phyloP scores from a whole-genome alignment of 2,329 filamentous ascomycete genomes.

The Colletotrichum melonis region DNA sequence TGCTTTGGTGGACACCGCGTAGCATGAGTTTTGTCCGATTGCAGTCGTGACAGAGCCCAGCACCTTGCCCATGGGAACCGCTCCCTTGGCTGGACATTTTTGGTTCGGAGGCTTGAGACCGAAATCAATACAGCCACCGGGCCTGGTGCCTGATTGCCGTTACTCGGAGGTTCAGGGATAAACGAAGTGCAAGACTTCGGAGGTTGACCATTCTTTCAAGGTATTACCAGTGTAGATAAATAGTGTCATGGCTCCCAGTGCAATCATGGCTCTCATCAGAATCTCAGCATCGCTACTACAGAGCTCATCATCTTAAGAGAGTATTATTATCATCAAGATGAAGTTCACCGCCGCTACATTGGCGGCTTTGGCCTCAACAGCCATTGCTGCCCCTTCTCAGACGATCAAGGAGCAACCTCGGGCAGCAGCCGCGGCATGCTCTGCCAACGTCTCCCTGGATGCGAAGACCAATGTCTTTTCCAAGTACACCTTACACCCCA shows the following conservation, averaged over 20 bases:
- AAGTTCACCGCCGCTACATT: conserved; percentile 49
- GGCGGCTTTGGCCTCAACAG: conserved; percentile 48
- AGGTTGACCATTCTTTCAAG: not conserved
- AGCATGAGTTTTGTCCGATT: not conserved
- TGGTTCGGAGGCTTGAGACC: conserved; percentile 44
- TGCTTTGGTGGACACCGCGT: not conserved
- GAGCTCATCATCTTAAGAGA: not conserved
- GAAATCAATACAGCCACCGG: conserved; percentile 42
- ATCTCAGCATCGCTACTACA: not conserved
- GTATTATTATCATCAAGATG: conserved; percentile 42
- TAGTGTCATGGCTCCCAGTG: not conserved
- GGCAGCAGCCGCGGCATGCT: conserved; percentile 44
- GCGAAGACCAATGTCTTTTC: conserved; percentile 51
- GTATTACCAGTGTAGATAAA: not conserved
- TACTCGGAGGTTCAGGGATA: not conserved
- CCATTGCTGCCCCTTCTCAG: conserved; percentile 46
- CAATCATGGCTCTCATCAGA: not conserved
- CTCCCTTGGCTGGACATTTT: not conserved
- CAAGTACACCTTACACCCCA: conserved; percentile 53
- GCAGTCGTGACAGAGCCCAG: not conserved
- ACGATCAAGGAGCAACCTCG: conserved; percentile 43
- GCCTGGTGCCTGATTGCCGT: conserved; percentile 49
- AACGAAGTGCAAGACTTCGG: too few relatives aligned
- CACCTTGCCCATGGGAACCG: not conserved
- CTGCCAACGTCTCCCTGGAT: conserved; percentile 50